Conservation (phyloP, 345 rosid genomes). For the Murraya paniculata region DNA sequence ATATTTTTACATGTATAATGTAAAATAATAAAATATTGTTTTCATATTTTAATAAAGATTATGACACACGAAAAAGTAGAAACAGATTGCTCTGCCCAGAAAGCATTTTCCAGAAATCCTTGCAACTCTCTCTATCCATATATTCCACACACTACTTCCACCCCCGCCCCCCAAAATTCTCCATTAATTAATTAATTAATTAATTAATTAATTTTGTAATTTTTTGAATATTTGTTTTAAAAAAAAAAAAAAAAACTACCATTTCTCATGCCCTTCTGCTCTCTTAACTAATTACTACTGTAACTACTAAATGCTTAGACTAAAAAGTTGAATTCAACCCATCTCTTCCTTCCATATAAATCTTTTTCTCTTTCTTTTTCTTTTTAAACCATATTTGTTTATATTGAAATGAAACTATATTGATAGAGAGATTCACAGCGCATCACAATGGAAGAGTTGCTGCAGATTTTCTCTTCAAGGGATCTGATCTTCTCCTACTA, state of each 20-base stretch:
- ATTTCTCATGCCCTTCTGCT: slow-evolving; percentile 10
- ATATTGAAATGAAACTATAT: slow-evolving; percentile 8
- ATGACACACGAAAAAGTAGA: slow-evolving; percentile 15
- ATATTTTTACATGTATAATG: neutral
- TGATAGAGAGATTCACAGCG: neutral
- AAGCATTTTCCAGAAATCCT: slow-evolving; percentile 52
- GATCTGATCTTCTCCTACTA: neutral
- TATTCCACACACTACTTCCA: too few species aligned
- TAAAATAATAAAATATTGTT: neutral
- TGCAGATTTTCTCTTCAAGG: neutral
- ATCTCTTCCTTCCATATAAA: neutral
- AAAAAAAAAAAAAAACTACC: neutral
- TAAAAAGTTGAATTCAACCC: neutral
- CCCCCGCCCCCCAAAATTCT: too few species aligned
- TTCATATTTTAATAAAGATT: neutral
- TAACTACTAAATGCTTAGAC: neutral
- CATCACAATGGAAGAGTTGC: neutral
- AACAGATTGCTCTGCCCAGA: slow-evolving; percentile 31
- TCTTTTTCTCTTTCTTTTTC: neutral
- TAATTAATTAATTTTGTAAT: too few species aligned
- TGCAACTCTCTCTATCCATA: slow-evolving; percentile 16
- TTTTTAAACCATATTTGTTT: neutral
- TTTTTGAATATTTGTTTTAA: too few species aligned
- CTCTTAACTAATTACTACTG: slow-evolving; percentile 16
- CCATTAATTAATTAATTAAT: too few species aligned